A percentile compares a stretch with the other conserved stretches of the same genome.
Evolutionary conservation across 331 rosid genomes (phyloP).

Genomic region (Arachis monticola): DNA sequence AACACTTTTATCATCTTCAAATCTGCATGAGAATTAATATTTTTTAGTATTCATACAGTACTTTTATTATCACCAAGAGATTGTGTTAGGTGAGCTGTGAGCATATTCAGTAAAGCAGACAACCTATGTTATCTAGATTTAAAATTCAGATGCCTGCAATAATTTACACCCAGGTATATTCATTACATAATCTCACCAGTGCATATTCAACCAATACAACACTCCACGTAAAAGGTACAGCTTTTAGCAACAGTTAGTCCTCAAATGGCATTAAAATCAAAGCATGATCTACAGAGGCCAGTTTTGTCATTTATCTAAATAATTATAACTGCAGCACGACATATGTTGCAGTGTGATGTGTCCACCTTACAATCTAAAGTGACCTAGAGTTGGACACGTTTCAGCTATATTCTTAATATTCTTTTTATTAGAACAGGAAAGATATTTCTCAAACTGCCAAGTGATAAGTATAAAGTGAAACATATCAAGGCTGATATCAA

Average conservation of each 20-base stretch:
- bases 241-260: conserved; percentile 21
- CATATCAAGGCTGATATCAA: no score
- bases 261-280: conserved; percentile 7
- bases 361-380: conserved; percentile 16
- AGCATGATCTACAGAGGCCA: neutral
- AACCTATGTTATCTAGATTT: conserved; percentile 1
- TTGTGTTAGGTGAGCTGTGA: conserved; percentile 5
- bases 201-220: neutral
- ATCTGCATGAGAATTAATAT: conserved; percentile 51
- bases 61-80: conserved; percentile 5
- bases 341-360: neutral
- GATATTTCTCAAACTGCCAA: neutral
- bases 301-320: conserved; percentile 5
- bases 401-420: neutral
- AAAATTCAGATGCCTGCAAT: conserved; percentile 17
- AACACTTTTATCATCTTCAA: conserved; percentile 83
- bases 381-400: conserved; percentile 7
- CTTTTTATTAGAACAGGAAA: neutral
- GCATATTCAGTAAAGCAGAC: conserved; percentile 16
- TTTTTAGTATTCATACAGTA: conserved; percentile 30
- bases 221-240: conserved; percentile 21
- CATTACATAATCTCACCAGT: conserved; percentile 1
- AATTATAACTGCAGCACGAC: conserved; percentile 16
- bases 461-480: neutral
- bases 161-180: conserved; percentile 8